phyloP scores from a whole-genome alignment of 2,329 filamentous ascomycete genomes.

The Phyllosticta citriasiana region DNA sequence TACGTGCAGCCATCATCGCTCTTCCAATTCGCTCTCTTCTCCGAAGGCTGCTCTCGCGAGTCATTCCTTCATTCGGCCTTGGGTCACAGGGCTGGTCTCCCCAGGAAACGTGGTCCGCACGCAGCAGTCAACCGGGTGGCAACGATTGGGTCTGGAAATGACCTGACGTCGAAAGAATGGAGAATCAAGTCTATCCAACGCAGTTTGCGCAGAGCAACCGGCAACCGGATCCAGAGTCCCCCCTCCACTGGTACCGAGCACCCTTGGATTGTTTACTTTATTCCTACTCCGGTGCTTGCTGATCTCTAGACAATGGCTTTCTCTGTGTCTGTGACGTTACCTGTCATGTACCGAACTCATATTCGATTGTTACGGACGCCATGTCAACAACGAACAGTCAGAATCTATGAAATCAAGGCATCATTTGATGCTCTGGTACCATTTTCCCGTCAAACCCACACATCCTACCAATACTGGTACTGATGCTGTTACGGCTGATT shows the following conservation, averaged over 20 bases:
- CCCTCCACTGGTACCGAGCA: not conserved
- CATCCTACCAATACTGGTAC: too few species aligned
- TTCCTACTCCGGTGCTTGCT: not conserved
- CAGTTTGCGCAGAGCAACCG: not conserved
- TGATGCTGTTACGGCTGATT: too few species aligned
- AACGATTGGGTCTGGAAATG: not conserved
- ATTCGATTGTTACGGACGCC: too few species aligned
- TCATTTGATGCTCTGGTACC: too few species aligned
- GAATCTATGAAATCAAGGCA: too few species aligned
- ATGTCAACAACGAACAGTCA: too few species aligned
- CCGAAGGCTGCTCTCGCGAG: not conserved
- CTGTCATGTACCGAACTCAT: too few species aligned
- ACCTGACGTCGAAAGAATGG: not conserved
- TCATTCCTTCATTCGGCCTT: not conserved
- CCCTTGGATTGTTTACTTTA: not conserved
- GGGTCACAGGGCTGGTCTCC: not conserved
- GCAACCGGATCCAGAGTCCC: not conserved
- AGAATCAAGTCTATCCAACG: not conserved
- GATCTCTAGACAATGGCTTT: not conserved
- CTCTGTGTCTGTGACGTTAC: not conserved
- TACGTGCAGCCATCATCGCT: not conserved
- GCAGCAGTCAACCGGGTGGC: not conserved
- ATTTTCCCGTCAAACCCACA: too few species aligned
- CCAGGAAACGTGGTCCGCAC: not conserved
- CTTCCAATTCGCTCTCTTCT: not conserved